Evolutionary conservation across 192 early-diverging fungal species (phyloP).

Genomic region (Backusella liffmaniae): DNA sequence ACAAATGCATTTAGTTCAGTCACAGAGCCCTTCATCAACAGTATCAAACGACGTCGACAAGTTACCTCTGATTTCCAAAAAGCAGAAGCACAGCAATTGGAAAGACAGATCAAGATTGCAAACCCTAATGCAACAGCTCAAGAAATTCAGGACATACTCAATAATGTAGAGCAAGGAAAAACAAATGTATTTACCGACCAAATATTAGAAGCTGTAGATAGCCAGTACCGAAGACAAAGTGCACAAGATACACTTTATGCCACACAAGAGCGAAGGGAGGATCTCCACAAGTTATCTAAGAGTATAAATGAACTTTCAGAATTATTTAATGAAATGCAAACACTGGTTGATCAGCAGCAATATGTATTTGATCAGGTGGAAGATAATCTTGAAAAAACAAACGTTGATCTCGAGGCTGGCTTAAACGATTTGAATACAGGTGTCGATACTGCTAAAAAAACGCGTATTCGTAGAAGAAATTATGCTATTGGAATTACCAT

Average conservation of each 20-base stretch:
- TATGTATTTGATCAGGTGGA: slow-evolving; percentile 29
- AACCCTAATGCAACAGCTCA: slow-evolving; percentile 55
- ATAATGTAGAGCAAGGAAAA: slow-evolving; percentile 42
- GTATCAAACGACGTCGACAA: slow-evolving; percentile 29
- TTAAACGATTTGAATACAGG: slow-evolving; percentile 57
- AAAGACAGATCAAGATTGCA: slow-evolving; percentile 38
- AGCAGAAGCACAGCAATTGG: slow-evolving; percentile 26
- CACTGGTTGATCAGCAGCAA: slow-evolving; percentile 44
- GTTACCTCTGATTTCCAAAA: slow-evolving; percentile 31
- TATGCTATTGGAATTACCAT: slow-evolving; percentile 41
- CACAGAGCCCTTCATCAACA: slow-evolving; percentile 30
- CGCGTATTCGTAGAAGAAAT: slow-evolving; percentile 55
- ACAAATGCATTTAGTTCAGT: slow-evolving; percentile 30
- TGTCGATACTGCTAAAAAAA: slow-evolving; percentile 35
- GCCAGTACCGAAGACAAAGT: slow-evolving; percentile 37
- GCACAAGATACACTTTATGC: slow-evolving; percentile 48
- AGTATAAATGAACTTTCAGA: slow-evolving; percentile 53
- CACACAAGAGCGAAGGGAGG: slow-evolving; percentile 60
- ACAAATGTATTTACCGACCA: slow-evolving; percentile 57
- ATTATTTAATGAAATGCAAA: slow-evolving; percentile 67
- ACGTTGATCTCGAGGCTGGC: slow-evolving; percentile 61
- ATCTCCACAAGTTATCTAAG: slow-evolving; percentile 53
- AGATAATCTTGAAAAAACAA: slow-evolving; percentile 39
- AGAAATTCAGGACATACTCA: slow-evolving; percentile 56
- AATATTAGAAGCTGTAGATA: slow-evolving; percentile 48